Evolutionary conservation across 1,139 yeast genomes (phyloP).

Genomic region (Geotrichum klebahnii): DNA sequence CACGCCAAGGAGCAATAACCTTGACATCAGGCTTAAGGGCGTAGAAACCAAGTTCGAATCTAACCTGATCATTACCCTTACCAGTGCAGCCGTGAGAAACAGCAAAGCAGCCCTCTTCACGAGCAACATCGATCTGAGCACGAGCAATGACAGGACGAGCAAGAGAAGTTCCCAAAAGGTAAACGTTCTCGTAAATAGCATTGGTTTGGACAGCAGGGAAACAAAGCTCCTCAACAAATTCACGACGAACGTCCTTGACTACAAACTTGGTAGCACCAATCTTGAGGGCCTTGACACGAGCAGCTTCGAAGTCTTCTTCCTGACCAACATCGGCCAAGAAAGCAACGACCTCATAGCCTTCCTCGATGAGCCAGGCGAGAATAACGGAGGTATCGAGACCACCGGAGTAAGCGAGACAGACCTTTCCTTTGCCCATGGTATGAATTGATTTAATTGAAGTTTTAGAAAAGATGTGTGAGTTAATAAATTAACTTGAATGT

Average conservation of each 20-base stretch:
- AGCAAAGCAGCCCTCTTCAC: slow-evolving; percentile 95
- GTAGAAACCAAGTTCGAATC: slow-evolving; percentile 93
- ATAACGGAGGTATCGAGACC: slow-evolving; percentile 97
- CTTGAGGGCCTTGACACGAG: slow-evolving; percentile 90
- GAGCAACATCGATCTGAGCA: slow-evolving; percentile 96
- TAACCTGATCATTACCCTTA: slow-evolving; percentile 98
- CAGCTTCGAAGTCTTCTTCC: slow-evolving; percentile 98
- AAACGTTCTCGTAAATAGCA: slow-evolving; percentile 95
- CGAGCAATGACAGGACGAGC: slow-evolving; percentile 98
- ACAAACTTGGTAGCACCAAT: slow-evolving; percentile 97
- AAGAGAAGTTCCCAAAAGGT: slow-evolving; percentile 90
- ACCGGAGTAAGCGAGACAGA: slow-evolving; percentile 98
- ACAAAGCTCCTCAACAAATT: slow-evolving; percentile 87
- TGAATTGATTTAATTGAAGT: background rate
- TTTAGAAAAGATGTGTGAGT: background rate
- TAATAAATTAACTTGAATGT: background rate
- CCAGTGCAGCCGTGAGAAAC: slow-evolving; percentile 99
- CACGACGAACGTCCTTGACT: slow-evolving; percentile 88
- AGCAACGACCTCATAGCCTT: slow-evolving; percentile 97
- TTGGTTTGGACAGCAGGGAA: slow-evolving; percentile 96
- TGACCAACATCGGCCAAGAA: slow-evolving; percentile 97
- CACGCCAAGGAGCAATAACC: slow-evolving; percentile 99
- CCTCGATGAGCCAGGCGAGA: slow-evolving; percentile 94
- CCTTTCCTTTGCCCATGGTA: slow-evolving; percentile 90
- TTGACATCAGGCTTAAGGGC: slow-evolving; percentile 95